Conservation (phyloP, 257 asterid genomes). For the Salvia rosmarinus region DNA sequence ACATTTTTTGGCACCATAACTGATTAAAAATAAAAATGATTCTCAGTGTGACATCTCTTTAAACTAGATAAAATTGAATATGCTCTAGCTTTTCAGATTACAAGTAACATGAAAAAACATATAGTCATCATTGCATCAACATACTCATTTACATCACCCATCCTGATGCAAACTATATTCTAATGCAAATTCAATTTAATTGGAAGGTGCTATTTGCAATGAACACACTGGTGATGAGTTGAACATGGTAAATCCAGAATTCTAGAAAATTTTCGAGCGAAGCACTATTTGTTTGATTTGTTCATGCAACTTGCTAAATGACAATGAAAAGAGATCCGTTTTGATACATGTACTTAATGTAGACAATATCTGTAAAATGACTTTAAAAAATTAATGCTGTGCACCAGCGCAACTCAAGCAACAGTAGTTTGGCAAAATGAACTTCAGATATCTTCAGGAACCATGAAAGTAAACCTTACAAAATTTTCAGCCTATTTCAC, state of each 20-base stretch:
- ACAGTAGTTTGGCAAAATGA: no score
- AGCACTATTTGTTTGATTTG: slow-evolving; percentile 20
- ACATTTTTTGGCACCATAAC: slow-evolving; percentile 81
- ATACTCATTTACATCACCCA: slow-evolving; percentile 19
- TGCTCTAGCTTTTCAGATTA: slow-evolving; percentile 8
- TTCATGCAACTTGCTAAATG: not conserved
- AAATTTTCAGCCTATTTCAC: no score
- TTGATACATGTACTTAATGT: not conserved
- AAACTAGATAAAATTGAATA: slow-evolving; percentile 11
- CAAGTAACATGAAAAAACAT: no score
- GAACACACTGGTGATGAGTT: slow-evolving; percentile 7
- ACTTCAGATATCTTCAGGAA: no score
- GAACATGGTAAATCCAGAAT: slow-evolving; percentile 8
- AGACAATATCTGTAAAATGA: not conserved
- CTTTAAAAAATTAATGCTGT: not conserved
- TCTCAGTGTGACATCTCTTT: slow-evolving; percentile 17
- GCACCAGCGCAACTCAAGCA: no score
- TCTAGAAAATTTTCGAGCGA: slow-evolving; percentile 4
- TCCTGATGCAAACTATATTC: not conserved
- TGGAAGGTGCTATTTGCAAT: slow-evolving; percentile 10
- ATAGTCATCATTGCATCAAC: slow-evolving; percentile 6
- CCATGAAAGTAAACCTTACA: no score
- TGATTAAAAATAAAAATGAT: slow-evolving; percentile 42
- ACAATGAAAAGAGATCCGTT: not conserved
- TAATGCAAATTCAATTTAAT: not conserved